These are phyloP conservation scores for Hypomontagnella submonticulosa DNA, from an alignment of 495 filamentous ascomycete genomes.

Conservation along the genomic window DNA sequence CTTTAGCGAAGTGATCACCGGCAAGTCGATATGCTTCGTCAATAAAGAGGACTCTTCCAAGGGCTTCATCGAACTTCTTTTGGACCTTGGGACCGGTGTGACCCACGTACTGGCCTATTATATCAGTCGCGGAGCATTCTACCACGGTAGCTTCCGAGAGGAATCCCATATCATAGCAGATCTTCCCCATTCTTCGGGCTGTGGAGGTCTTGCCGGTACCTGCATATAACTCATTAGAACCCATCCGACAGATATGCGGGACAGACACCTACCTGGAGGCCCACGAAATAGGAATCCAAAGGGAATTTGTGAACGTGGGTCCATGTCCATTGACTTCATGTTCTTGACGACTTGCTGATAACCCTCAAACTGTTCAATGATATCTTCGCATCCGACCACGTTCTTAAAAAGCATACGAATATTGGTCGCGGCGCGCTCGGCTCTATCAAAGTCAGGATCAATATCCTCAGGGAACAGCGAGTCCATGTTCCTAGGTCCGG, in stretches of 20 bases:
- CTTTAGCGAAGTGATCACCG: constrained; percentile 69
- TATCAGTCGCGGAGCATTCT: constrained; percentile 69
- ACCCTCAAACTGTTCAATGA: constrained; percentile 67
- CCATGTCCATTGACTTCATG: constrained; percentile 66
- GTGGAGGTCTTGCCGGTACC: constrained; percentile 81
- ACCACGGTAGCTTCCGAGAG: constrained; percentile 65
- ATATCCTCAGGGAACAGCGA: constrained; percentile 72
- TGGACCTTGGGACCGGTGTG: constrained; percentile 73
- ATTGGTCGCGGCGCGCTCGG: constrained; percentile 60
- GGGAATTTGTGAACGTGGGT: constrained; percentile 61
- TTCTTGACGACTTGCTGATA: constrained; percentile 67
- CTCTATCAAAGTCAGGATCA: constrained; percentile 72
- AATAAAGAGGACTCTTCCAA: constrained; percentile 73
- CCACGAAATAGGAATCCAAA: constrained; percentile 60
- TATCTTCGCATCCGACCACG: constrained; percentile 72
- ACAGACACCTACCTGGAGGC: constrained; percentile 46
- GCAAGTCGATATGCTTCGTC: constrained; percentile 74
- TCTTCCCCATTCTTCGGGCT: constrained; percentile 74
- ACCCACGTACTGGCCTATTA: constrained; percentile 70
- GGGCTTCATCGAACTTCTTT: constrained; percentile 65
- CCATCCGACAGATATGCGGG: constrained; percentile 44
- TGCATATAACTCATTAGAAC: constrained; percentile 46
- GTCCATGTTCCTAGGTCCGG: constrained; percentile 27
- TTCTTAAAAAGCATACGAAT: constrained; percentile 69
- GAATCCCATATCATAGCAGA: constrained; percentile 79